Evolutionary conservation across 805 yeast species (phyloP).

Genomic region (Soucietia sequanensis): DNA sequence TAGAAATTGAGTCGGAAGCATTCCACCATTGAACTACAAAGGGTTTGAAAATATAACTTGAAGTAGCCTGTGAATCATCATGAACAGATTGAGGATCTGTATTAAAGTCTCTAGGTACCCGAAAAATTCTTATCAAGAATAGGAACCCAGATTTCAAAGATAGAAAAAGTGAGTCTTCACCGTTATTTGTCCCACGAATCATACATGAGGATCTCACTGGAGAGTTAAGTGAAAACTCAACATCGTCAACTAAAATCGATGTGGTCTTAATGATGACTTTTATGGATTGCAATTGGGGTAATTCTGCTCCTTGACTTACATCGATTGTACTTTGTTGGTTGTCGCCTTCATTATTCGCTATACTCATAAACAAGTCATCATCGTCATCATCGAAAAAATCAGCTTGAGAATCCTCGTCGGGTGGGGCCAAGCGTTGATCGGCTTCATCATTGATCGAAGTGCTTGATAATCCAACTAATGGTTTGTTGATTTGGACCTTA

Average conservation of each 20-base stretch:
- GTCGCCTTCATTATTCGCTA: conserved; percentile 1
- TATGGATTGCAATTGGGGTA: conserved; percentile 10
- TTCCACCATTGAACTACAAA: conserved; percentile 54
- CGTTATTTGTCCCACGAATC: conserved; percentile 18
- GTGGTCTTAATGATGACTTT: conserved; percentile 29
- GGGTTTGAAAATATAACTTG: conserved; percentile 32
- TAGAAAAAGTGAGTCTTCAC: conserved; percentile 37
- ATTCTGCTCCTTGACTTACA: background rate
- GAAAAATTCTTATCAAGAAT: conserved; percentile 37
- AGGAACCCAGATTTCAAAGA: conserved; percentile 41
- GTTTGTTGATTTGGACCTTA: conserved; percentile 28
- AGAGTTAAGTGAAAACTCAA: conserved; percentile 29
- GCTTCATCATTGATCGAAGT: conserved; percentile 36
- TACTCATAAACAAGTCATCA: conserved; percentile 20
- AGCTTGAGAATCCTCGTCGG: conserved; percentile 37
- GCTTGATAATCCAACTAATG: conserved; percentile 32
- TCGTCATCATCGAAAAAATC: conserved; percentile 38
- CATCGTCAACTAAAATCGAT: conserved; percentile 30
- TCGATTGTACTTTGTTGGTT: background rate
- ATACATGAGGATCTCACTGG: conserved; percentile 31
- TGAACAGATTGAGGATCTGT: conserved; percentile 10
- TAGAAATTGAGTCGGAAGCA: conserved; percentile 10
- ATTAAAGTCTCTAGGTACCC: conserved; percentile 26
- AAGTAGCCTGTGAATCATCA: conserved; percentile 5
- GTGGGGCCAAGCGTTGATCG: conserved; percentile 31